Conservation (phyloP, 1,284 basidiomycete genomes). For the Lentinus polychrous region DNA sequence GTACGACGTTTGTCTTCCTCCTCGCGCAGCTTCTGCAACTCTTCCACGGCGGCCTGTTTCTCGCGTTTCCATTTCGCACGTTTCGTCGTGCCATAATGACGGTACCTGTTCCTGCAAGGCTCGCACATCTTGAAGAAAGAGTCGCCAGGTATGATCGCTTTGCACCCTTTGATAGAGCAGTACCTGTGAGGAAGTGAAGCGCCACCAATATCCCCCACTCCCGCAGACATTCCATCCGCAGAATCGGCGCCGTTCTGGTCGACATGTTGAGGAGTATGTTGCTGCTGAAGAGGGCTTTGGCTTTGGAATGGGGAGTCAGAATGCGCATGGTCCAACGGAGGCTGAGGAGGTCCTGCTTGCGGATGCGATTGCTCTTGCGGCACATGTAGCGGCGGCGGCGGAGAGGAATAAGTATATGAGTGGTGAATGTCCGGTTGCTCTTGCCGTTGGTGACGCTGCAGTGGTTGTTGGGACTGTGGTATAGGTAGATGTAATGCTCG, state of each 20-base stretch:
- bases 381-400: too few relatives aligned
- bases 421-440: too few relatives aligned
- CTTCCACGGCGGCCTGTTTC: conserved; percentile 35
- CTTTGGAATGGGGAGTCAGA: too few relatives aligned
- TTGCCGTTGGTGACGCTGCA: too few relatives aligned
- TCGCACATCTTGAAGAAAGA: conserved; percentile 53
- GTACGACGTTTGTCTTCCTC: conserved; percentile 34
- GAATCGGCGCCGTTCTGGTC: conserved; percentile 10
- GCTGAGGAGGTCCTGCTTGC: too few relatives aligned
- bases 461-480: too few relatives aligned
- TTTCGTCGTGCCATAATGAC: conserved; percentile 47
- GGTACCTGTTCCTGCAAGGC: conserved; percentile 41
- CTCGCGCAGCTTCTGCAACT: conserved; percentile 30
- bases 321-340: too few relatives aligned
- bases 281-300: not conserved
- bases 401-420: too few relatives aligned
- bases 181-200: conserved; percentile 26
- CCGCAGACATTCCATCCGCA: conserved; percentile 13
- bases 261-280: not conserved
- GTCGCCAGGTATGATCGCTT: conserved; percentile 30
- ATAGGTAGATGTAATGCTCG: too few relatives aligned
- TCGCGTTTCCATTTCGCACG: conserved; percentile 46
- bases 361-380: too few relatives aligned
- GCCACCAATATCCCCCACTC: conserved; percentile 8
- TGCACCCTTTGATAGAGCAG: conserved; percentile 52